phyloP scores from a whole-genome alignment of 164 flowering plant genomes.

The Brasenia schreberi region DNA sequence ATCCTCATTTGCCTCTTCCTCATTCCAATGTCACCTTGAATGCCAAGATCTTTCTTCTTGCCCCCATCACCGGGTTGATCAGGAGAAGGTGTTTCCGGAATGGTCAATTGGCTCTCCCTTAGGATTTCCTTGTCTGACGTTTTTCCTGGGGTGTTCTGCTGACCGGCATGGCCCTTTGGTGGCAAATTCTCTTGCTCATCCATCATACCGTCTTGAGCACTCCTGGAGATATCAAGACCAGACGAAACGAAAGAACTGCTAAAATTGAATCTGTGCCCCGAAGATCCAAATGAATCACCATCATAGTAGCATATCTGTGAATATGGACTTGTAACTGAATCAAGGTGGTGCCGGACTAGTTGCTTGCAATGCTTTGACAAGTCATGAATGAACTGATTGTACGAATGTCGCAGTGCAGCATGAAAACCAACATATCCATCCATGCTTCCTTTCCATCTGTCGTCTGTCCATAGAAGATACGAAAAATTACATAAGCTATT shows the following conservation, averaged over 20 bases:
- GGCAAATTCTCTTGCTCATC: conserved; percentile 70
- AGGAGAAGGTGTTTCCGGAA: conserved; percentile 98
- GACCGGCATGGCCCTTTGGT: conserved; percentile 36
- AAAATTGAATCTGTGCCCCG: conserved; percentile 28
- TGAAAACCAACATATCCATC: conserved; percentile 90
- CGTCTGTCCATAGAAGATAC: conserved; percentile 29
- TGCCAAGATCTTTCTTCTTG: conserved; percentile 51
- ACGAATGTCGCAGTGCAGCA: conserved; percentile 76
- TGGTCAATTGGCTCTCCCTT: conserved; percentile 65
- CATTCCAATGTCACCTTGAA: conserved; percentile 39
- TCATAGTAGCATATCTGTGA: conserved; percentile 67
- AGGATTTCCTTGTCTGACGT: conserved; percentile 41
- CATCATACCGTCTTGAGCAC: conserved; percentile 13
- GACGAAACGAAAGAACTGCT: conserved; percentile 26
- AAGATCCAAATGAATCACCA: conserved; percentile 31
- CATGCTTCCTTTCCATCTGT: conserved; percentile 45
- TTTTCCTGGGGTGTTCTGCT: conserved; percentile 75
- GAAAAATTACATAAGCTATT: neutral
- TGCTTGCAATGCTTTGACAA: conserved; percentile 87
- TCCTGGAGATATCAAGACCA: conserved; percentile 54
- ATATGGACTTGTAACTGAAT: conserved; percentile 95
- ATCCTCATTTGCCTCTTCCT: conserved; percentile 56
- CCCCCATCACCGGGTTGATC: conserved; percentile 68
- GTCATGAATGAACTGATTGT: conserved; percentile 55
- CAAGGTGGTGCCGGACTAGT: conserved; percentile 82